Conservation (phyloP, 768 basidiomycete species). For the Tylopilus felleus region DNA sequence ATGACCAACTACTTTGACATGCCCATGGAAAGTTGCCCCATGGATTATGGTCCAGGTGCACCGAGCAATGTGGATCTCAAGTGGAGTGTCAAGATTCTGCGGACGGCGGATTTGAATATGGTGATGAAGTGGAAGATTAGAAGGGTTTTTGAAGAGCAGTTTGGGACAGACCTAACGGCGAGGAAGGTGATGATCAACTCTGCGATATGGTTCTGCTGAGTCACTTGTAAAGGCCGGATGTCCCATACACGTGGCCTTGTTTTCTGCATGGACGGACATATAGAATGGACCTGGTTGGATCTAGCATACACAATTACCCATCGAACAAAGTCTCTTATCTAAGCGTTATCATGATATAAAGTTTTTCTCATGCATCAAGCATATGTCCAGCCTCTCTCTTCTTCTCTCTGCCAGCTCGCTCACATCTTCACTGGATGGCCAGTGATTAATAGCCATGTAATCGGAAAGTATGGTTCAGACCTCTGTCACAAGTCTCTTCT, state of each 20-base stretch:
- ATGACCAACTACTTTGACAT: conserved; percentile 79
- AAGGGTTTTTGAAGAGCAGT: conserved; percentile 75
- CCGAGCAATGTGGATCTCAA: conserved; percentile 76
- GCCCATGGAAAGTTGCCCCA: conserved; percentile 44
- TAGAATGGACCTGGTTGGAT: conserved; percentile 22
- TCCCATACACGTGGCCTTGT: neutral
- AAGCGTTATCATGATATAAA: too few relatives aligned
- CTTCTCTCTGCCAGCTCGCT: too few relatives aligned
- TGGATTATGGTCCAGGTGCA: conserved; percentile 41
- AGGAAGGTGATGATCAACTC: conserved; percentile 75
- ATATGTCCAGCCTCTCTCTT: too few relatives aligned
- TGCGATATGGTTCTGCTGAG: conserved; percentile 61
- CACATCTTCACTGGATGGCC: too few relatives aligned
- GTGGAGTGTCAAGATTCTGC: conserved; percentile 69
- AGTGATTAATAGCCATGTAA: too few relatives aligned
- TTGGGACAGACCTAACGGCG: conserved; percentile 70
- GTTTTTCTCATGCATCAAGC: too few relatives aligned
- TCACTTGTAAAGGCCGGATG: conserved; percentile 30
- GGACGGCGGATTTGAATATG: conserved; percentile 78
- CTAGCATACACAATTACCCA: conserved; percentile 16
- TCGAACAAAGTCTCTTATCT: too few relatives aligned
- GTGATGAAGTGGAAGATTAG: conserved; percentile 92
- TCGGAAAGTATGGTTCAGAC: too few relatives aligned
- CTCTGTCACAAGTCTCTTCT: too few relatives aligned
- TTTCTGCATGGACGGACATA: conserved; percentile 10